phyloP scores from a whole-genome alignment of 2,329 filamentous ascomycete species.

The Laburnicola sp. region DNA sequence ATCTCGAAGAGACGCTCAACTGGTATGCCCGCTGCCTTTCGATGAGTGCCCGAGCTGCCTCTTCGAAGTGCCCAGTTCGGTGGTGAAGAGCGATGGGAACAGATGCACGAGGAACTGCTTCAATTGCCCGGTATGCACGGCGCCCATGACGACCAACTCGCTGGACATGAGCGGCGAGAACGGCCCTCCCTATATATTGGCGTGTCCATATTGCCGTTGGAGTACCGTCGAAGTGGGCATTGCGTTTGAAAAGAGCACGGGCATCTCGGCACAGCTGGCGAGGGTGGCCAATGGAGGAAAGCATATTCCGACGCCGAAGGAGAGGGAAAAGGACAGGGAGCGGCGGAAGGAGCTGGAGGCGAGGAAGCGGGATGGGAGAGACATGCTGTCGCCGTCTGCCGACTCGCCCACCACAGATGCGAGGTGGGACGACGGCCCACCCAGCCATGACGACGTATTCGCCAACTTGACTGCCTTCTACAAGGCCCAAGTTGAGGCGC shows the following conservation, averaged over 20 bases:
- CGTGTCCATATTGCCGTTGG: constrained; percentile 93
- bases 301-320: constrained; percentile 46
- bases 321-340: constrained; percentile 46
- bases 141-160: constrained; percentile 74
- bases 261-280: constrained; percentile 78
- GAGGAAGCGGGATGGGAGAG: constrained; percentile 22
- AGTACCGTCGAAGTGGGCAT: constrained; percentile 86
- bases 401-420: constrained; percentile 16
- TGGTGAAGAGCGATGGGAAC: constrained; percentile 89
- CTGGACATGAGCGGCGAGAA: constrained; percentile 57
- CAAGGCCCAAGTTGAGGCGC: constrained; percentile 68
- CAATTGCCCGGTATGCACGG: constrained; percentile 86
- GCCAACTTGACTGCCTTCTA: constrained; percentile 78
- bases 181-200: constrained; percentile 71
- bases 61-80: constrained; percentile 93
- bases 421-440: constrained; percentile 19
- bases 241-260: constrained; percentile 84
- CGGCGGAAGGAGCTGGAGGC: constrained; percentile 37
- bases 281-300: constrained; percentile 62
- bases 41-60: constrained; percentile 94
- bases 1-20: constrained; percentile 91
- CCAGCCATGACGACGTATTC: constrained; percentile 72
- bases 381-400: constrained; percentile 22
- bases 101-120: constrained; percentile 95
- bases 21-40: too few relatives aligned